Base-by-base conservation (phyloP, 129 eudicot species). In the Rutidosis leptorrhynchoides region DNA sequence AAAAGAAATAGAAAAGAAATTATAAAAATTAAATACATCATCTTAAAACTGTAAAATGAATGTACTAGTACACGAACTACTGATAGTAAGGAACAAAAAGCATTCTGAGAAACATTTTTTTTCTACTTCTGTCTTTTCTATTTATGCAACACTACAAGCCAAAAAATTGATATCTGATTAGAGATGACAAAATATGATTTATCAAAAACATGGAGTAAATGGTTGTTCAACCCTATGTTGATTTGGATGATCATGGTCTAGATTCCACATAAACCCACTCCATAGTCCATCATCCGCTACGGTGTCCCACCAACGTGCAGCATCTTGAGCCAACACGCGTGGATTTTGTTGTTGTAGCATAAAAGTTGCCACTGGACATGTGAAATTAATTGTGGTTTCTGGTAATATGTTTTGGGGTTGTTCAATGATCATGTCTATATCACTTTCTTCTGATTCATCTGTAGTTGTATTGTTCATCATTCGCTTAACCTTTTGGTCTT, bases 211-310 rank as follows among this genome's bases (percentile, higher is more conserved):
- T 53, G 77, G 54, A 73, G 43, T 64, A 53, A 64, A 59, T 26
- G 74, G 61, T 51, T 75, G 79, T 59, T 75, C 74, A 19, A 68
- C 37, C 24, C 33, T 56, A 60, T 26, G 46, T 68, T 67, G 64
- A 43, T 51, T 74, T 58, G 74, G 74, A 35, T 49, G 25, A 67
- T 59, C 74, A 59, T 27, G 75, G 20, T 69, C 84, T 7, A 45
- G 51, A 62, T 81, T 81, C 90, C 86, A 81, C 21, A 81, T 32
- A 48, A 75, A 76, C n/a, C 80, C 51, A 69, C 84, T 78, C 86
- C 86, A 84, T 56, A 78, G 53, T 28, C 74, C 66, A 49, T 78
- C 86, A 21, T 81, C 78, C 10, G 71, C n/a, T 29, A 64, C 65
- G 0, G 56, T 76, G 26, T 76, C 79, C 62, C 61, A 58, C 70